Evolutionary conservation across 345 rosid species (phyloP), one percentile per base, ranked within the genome.

Genomic region (Arabis hirsuta): DNA sequence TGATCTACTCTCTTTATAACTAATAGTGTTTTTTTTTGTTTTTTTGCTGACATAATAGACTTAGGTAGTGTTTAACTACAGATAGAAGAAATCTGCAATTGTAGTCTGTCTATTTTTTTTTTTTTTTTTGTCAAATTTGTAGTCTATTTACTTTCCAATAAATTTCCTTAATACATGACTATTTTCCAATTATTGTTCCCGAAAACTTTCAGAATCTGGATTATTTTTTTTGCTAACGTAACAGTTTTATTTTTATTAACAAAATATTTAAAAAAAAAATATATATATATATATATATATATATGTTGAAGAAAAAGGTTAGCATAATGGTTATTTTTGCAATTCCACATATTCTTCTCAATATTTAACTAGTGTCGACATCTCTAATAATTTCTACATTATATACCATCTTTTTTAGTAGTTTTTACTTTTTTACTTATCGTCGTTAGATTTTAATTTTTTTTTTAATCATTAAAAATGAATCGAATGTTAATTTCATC

Each of bases 1-100:
- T 56, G 62, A 32, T 62, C 20, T 34, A 22, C 62, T 34, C 55
- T 71, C 55, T 11, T 50, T 59, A 53, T 32, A 41, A 12, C 62
- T 43, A 51, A 50, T 4, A 3, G 32, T 29, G 32, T 4, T 29
- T 29, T 29, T 29, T 4, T 29, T 29, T 0, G 4, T 29, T 29
- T 29, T 4, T 29, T 29, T 42, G 31, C 32, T 52, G 27, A 10
- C 26, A 54, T 10, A 53, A 39, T 61, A 52, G 45, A 27, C 32
- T 27, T 26, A 16, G 11, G 7, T 52, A 72, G 62, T 42, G 55
- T 62, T 53, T 71, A 19, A 6, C 31, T 51, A 60, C 39, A 41
- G 12, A 27, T 42, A 52, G 26, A 42, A 8, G 41, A 26, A 27
- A 34, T 59, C 31, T 27, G 14, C 20, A 51, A 16, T 16, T 16